Percentiles rank a stretch among this genome's conserved stretches.
Conservation (phyloP, 805 yeast genomes). For the Metschnikowia shivogae region DNA sequence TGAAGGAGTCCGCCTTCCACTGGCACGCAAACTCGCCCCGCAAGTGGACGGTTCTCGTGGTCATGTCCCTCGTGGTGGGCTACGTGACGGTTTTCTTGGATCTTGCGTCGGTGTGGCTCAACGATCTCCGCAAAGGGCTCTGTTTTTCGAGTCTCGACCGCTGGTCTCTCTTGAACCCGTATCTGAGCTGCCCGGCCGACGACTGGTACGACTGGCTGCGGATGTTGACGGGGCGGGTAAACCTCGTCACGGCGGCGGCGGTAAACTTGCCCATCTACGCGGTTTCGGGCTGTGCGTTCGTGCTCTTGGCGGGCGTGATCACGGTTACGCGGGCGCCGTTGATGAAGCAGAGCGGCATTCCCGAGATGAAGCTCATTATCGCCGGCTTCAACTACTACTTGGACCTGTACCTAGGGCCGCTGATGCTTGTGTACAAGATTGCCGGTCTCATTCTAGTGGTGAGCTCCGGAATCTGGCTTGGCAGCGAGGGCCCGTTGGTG, state of each 20-base stretch:
- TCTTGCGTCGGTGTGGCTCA: conserved; percentile 45
- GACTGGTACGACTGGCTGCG: conserved; percentile 39
- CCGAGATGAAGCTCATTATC: conserved; percentile 66
- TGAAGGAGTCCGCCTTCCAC: conserved; percentile 34
- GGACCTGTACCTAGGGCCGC: conserved; percentile 46
- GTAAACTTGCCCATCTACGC: conserved; percentile 36
- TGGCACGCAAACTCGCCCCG: conserved; percentile 17
- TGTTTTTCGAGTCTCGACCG: conserved; percentile 38
- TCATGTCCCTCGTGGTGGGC: conserved; percentile 46
- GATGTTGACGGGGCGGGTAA: conserved; percentile 20
- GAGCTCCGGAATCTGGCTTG: conserved; percentile 77
- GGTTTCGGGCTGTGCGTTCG: conserved; percentile 23
- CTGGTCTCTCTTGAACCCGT: conserved; percentile 42
- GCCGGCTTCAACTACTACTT: conserved; percentile 55
- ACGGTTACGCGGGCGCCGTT: conserved; percentile 24
- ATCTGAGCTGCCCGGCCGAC: conserved; percentile 39
- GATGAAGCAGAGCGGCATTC: conserved; percentile 56
- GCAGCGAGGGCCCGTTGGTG: conserved; percentile 84
- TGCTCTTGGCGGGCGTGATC: conserved; percentile 27
- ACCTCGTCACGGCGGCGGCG: conserved; percentile 17
- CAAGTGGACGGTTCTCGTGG: conserved; percentile 48
- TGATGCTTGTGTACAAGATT: conserved; percentile 52
- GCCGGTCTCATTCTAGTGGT: conserved; percentile 60
- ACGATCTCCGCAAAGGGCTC: conserved; percentile 50
- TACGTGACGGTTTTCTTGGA: conserved; percentile 47